A percentile compares a stretch with the other conserved stretches of the same genome.
These are phyloP conservation scores for Cunninghamia lanceolata DNA, from an alignment of 75 land plant genomes.

Conservation along the genomic window DNA sequence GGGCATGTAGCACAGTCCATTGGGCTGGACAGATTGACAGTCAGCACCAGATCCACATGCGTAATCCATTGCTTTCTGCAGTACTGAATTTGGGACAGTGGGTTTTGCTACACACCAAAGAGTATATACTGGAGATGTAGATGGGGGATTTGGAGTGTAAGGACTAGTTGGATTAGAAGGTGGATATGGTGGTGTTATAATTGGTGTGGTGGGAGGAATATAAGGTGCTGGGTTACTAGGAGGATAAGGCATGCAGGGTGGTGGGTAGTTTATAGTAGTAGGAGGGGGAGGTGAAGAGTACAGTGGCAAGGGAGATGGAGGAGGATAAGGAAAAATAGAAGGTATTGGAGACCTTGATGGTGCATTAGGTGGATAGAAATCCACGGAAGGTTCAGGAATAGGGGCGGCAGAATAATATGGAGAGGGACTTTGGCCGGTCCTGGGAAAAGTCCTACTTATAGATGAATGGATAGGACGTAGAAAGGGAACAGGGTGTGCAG, in stretches of 20 bases:
- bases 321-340: background rate
- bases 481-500: background rate
- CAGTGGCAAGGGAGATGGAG: conserved; percentile 6
- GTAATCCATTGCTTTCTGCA: conserved; percentile 71
- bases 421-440: background rate
- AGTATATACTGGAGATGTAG: background rate
- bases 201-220: conserved; percentile 1
- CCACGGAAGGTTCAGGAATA: background rate
- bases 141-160: conserved; percentile 6
- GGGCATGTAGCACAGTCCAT: conserved; percentile 54
- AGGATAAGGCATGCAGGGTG: conserved; percentile 15
- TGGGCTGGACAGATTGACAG: conserved; percentile 42
- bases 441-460: background rate
- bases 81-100: conserved; percentile 58
- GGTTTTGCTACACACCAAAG: conserved; percentile 89
- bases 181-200: conserved; percentile 6
- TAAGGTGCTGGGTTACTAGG: conserved; percentile 1
- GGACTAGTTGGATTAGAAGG: conserved; percentile 6
- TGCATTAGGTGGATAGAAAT: background rate
- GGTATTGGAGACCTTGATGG: conserved; percentile 6
- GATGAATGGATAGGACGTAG: conserved; percentile 6
- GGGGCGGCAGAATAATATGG: conserved; percentile 1
- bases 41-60: conserved; percentile 68
- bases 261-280: background rate
- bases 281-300: conserved; percentile 7